Evolutionary conservation across 805 yeast genomes (phyloP), one percentile per base, ranked within the genome.

Genomic region (Nakazawaea wickerhamii): DNA sequence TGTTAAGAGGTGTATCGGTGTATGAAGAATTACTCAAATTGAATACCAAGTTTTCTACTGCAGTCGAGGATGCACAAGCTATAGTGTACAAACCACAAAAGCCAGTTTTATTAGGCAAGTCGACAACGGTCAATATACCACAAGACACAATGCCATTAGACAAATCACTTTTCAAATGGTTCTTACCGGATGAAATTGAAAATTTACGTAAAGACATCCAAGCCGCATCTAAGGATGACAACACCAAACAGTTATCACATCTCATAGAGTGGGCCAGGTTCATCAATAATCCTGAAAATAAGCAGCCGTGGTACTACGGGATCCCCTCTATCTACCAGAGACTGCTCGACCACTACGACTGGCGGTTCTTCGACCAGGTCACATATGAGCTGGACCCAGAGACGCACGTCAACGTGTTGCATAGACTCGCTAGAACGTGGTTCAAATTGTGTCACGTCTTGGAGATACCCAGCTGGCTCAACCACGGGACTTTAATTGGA

Each of bases 401-500:
- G 49, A 61, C 63, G 26, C 57, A 58, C 26, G 60, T 57, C 22
- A 50, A 52, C 9, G 50, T 62, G 2, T 48, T 70, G 18, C 77
- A 74, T 48, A 60, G 74, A 7, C 37, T 75, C 38, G 51, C 73
- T 4, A 59, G 76, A 40, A 70, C 71, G 5, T 75, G 74, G 63
- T 63, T 74, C 21, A 61, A 65, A 36, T 71, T 76, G 46, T 51
- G 73, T n/a, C 54, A 57, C 17, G 57, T 67, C 2, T 58, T 65
- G 38, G 73, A 72, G 1, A 44, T 75, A 4, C 55, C 65, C 4
- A 65, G 79, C 3, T 77, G 81, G 84, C 56, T 77, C 5, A 79
- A 81, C 1, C 84, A 79, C 53, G 85, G 84, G 1, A 57, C 81
- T 1, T 59, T 78, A 32, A 64, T 77, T 21, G 75, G 80, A 9